Evolutionary conservation across 2,329 filamentous ascomycete species (phyloP).

Genomic region (Nigrospora sphaerica): DNA sequence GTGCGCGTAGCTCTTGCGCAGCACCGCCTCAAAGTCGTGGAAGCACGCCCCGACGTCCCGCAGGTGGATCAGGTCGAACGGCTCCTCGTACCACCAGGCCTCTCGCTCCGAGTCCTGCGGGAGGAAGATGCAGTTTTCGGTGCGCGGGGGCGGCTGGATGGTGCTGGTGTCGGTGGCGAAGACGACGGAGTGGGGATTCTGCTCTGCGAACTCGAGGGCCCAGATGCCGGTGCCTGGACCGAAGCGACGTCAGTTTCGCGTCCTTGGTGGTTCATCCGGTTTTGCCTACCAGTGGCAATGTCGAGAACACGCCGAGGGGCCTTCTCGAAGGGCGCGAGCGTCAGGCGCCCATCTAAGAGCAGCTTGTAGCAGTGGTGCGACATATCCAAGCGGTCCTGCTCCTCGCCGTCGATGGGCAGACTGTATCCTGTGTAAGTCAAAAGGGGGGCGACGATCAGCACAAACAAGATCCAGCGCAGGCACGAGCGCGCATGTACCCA

Average conservation of each 20-base stretch:
- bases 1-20: not conserved
- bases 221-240: not conserved
- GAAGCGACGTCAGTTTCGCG: no score
- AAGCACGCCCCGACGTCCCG: not conserved
- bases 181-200: not conserved
- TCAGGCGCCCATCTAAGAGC: not conserved
- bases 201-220: not conserved
- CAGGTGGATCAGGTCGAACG: not conserved
- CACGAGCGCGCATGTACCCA: no score
- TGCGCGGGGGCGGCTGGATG: not conserved
- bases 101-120: not conserved
- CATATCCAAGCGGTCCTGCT: not conserved
- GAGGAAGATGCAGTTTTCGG: not conserved
- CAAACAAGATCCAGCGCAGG: no score
- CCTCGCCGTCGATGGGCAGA: not conserved
- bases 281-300: no score
- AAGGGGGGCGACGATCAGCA: no score
- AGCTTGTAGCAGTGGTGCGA: not conserved
- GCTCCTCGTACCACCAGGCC: not conserved
- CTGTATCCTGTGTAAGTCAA: not conserved
- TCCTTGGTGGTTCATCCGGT: no score
- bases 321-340: not conserved
- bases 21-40: not conserved
- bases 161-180: not conserved
- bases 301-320: no score